A percentile compares a stretch with the other conserved stretches of the same genome.
These are phyloP conservation scores for Penicillium sp. DNA, from an alignment of 2,329 filamentous ascomycete genomes.

Conservation along the genomic window DNA sequence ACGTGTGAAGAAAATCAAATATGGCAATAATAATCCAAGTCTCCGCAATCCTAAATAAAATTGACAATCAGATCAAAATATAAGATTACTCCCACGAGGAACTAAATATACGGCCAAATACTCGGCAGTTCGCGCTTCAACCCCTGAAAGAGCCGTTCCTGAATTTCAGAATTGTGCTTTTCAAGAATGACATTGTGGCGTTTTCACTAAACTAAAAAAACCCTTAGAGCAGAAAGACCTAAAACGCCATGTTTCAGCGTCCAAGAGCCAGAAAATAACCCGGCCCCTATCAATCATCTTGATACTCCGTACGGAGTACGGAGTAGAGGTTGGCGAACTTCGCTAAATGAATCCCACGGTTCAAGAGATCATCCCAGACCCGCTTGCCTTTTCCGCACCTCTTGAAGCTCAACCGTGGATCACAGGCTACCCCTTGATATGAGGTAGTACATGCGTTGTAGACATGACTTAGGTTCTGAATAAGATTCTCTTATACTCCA, in stretches of 20 bases:
- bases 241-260: slow-evolving; percentile 19
- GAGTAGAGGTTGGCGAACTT: not conserved
- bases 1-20: not conserved
- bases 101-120: not conserved
- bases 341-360: not conserved
- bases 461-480: too few species aligned
- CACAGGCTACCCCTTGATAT: not conserved
- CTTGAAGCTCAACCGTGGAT: not conserved
- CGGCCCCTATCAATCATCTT: not conserved
- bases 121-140: not conserved
- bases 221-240: not conserved
- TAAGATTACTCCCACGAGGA: not conserved
- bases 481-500: too few species aligned
- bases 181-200: slow-evolving; percentile 11
- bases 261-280: not conserved
- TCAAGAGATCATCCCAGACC: not conserved
- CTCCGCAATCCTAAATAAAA: too few species aligned
- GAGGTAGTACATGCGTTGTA: too few species aligned
- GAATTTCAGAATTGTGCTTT: not conserved
- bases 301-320: too few species aligned
- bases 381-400: not conserved
- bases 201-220: not conserved
- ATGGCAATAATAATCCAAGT: too few species aligned
- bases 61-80: too few species aligned
- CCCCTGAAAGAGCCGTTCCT: slow-evolving; percentile 4